These are phyloP conservation scores for Gastrolobium bilobum DNA, from an alignment of 306 rosid species.

Conservation along the genomic window DNA sequence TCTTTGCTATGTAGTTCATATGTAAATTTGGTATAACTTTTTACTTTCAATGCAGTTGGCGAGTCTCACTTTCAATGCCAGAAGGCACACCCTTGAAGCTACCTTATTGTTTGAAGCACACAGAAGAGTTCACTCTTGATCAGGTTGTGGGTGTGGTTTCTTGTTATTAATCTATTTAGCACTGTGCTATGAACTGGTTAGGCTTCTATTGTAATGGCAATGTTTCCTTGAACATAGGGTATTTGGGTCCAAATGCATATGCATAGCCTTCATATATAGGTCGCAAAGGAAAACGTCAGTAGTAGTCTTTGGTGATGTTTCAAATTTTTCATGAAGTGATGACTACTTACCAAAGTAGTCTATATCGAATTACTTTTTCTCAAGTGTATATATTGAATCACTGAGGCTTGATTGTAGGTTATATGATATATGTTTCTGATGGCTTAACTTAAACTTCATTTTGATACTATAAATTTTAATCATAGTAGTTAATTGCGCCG, in stretches of 20 bases:
- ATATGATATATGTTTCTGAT: constrained; percentile 18
- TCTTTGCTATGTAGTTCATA: constrained; percentile 25
- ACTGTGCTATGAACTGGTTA: constrained; percentile 12
- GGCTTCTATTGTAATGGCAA: constrained; percentile 17
- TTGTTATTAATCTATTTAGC: constrained; percentile 33
- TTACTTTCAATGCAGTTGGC: constrained; percentile 75
- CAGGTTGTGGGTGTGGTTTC: constrained; percentile 67
- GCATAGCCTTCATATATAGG: constrained; percentile 30
- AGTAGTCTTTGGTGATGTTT: constrained; percentile 20
- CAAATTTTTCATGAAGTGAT: constrained; percentile 35
- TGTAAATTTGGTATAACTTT: neutral
- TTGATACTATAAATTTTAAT: constrained; percentile 9
- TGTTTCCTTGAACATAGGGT: constrained; percentile 9
- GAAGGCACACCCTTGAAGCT: constrained; percentile 63
- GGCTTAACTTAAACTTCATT: constrained; percentile 16
- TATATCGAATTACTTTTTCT: neutral
- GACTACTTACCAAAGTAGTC: neutral
- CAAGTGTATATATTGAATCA: neutral
- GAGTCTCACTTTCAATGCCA: constrained; percentile 74
- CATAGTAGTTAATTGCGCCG: no score
- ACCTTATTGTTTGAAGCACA: constrained; percentile 75
- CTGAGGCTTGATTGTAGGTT: neutral
- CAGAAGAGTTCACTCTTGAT: constrained; percentile 75
- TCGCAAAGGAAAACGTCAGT: constrained; percentile 11
- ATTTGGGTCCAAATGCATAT: constrained; percentile 28